Percentiles rank a stretch among this genome's conserved stretches.
These are phyloP conservation scores for Arthromyces matolae DNA, from an alignment of 768 basidiomycete species.

Conservation along the genomic window DNA sequence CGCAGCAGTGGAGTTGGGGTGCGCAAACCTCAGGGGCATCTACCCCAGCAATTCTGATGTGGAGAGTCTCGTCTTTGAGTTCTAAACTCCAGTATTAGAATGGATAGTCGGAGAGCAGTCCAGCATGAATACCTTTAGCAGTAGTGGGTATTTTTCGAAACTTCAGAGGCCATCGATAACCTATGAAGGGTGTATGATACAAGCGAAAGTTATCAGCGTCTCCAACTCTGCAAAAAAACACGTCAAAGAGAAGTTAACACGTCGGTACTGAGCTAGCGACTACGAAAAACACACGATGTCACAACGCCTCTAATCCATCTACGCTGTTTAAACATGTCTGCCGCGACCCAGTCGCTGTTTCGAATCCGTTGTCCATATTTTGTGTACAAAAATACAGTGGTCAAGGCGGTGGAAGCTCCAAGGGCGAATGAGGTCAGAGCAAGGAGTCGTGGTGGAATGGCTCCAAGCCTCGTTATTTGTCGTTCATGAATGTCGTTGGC, in stretches of 20 bases:
- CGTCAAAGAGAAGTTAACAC: neutral
- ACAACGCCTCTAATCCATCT: constrained; percentile 79
- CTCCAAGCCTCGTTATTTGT: constrained; percentile 15
- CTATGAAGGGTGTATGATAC: constrained; percentile 79
- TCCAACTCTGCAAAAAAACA: constrained; percentile 52
- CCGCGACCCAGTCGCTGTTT: constrained; percentile 69
- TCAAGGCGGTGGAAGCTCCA: constrained; percentile 35
- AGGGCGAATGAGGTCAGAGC: constrained; percentile 36
- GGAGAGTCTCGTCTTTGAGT: constrained; percentile 76
- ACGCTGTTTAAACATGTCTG: constrained; percentile 49
- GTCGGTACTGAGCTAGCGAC: no score
- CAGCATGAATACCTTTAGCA: constrained; percentile 44
- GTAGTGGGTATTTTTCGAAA: constrained; percentile 59
- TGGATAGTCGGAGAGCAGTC: neutral
- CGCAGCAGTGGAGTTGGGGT: neutral
- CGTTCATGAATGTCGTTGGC: neutral
- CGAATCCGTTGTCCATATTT: constrained; percentile 57
- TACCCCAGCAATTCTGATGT: constrained; percentile 84
- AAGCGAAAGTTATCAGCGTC: constrained; percentile 87
- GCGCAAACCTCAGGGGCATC: constrained; percentile 84
- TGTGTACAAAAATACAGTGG: constrained; percentile 34
- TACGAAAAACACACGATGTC: constrained; percentile 52
- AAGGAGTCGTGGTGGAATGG: constrained; percentile 26
- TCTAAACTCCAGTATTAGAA: constrained; percentile 37
- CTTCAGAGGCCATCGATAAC: constrained; percentile 73